Percentiles rank a stretch among this genome's conserved stretches.
phyloP scores from a whole-genome alignment of 2,329 filamentous ascomycete species.

The Aspergillus flavus region DNA sequence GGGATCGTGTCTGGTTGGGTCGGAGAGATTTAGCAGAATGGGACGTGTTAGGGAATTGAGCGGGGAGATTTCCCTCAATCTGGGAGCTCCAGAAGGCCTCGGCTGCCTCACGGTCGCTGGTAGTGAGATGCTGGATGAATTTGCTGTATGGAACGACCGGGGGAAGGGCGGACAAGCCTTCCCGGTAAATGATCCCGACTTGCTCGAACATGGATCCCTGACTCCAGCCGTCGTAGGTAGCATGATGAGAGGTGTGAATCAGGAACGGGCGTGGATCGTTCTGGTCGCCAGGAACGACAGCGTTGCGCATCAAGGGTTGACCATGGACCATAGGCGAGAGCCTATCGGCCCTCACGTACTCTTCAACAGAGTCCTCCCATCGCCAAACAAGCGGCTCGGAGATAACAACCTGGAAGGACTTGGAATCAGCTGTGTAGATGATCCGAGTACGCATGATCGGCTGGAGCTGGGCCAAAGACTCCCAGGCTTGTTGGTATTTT shows the following conservation, averaged over 20 bases:
- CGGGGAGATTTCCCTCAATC: conserved; percentile 2
- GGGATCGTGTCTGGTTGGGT: conserved; percentile 2
- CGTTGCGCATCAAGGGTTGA: conserved; percentile 6
- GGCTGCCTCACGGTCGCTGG: conserved; percentile 8
- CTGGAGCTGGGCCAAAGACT: neutral
- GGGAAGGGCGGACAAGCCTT: neutral
- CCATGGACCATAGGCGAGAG: neutral
- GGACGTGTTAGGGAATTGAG: conserved; percentile 9
- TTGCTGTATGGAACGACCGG: neutral
- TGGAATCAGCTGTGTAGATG: neutral
- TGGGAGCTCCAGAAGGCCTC: conserved; percentile 16
- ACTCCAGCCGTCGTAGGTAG: conserved; percentile 44
- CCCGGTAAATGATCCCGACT: neutral
- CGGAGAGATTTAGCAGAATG: neutral
- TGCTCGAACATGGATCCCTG: neutral
- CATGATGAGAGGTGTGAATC: conserved; percentile 46
- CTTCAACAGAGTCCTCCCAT: neutral
- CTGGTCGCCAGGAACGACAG: neutral
- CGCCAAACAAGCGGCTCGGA: neutral
- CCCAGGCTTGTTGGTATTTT: neutral
- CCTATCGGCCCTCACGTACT: neutral
- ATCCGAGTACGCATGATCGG: neutral
- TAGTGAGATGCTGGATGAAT: conserved; percentile 26
- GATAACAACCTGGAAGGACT: neutral
- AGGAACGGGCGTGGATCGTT: conserved; percentile 23